Evolutionary conservation across 345 rosid genomes (phyloP).

Genomic region (Gynandropsis gynandra): DNA sequence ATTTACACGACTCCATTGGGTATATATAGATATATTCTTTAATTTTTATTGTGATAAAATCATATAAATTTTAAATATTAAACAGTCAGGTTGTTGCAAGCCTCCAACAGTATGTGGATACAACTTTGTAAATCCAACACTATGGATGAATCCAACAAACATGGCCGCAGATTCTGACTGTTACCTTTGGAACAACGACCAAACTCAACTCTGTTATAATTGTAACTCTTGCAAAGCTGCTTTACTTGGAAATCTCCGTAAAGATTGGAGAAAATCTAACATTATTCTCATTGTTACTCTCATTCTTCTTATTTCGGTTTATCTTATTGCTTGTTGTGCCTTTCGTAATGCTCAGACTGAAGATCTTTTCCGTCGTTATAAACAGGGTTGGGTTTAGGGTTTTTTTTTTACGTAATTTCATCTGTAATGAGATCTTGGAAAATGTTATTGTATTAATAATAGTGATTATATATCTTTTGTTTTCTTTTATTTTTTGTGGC

Average conservation of each 20-base stretch:
- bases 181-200: conserved; percentile 79
- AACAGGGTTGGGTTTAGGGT: conserved; percentile 49
- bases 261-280: conserved; percentile 83
- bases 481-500: too few species aligned
- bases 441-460: too few species aligned
- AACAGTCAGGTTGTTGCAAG: conserved; percentile 90
- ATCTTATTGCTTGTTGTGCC: conserved; percentile 78
- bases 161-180: conserved; percentile 75
- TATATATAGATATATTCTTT: too few species aligned
- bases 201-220: conserved; percentile 67
- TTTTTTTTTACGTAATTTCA: too few species aligned
- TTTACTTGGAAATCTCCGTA: conserved; percentile 64
- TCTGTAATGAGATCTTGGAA: too few species aligned
- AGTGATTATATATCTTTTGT: too few species aligned
- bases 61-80: too few species aligned
- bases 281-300: conserved; percentile 63
- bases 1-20: too few species aligned
- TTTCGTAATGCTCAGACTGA: conserved; percentile 81
- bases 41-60: too few species aligned
- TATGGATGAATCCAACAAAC: conserved; percentile 70
- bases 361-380: conserved; percentile 64
- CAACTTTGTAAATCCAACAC: conserved; percentile 65
- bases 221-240: conserved; percentile 91
- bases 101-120: conserved; percentile 85
- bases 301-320: conserved; percentile 72